Percentiles rank a stretch among this genome's conserved stretches.
Conservation (phyloP, 2,329 filamentous ascomycete genomes). For the Fusarium miscanthi region DNA sequence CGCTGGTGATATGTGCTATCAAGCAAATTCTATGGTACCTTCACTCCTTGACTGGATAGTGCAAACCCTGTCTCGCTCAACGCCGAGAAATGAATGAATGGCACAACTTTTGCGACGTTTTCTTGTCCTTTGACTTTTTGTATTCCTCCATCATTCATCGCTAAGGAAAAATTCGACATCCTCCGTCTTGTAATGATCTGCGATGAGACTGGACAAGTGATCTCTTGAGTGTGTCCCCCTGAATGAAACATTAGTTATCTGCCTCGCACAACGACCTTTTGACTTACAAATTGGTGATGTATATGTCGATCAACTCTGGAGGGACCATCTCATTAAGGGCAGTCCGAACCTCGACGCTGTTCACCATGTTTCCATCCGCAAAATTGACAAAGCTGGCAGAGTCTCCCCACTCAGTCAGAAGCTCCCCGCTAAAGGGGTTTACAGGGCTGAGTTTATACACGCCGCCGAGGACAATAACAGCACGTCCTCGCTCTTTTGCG, state of each 20-base stretch:
- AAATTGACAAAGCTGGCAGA: conserved; percentile 81
- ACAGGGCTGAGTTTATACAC: conserved; percentile 95
- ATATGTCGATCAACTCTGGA: conserved; percentile 79
- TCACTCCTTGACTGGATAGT: conserved; percentile 22
- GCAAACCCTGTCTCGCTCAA: conserved; percentile 30
- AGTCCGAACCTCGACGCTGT: conserved; percentile 80
- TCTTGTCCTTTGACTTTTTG: conserved; percentile 17
- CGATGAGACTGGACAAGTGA: conserved; percentile 78
- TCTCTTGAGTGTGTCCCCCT: conserved; percentile 76
- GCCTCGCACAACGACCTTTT: neutral
- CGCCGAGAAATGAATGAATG: conserved; percentile 25
- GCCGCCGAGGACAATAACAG: conserved; percentile 88
- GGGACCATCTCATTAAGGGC: conserved; percentile 86
- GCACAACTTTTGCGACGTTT: conserved; percentile 34
- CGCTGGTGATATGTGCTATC: conserved; percentile 18
- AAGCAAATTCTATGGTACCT: conserved; percentile 27
- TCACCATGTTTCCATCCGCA: conserved; percentile 81
- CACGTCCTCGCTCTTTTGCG: conserved; percentile 82
- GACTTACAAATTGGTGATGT: conserved; percentile 81
- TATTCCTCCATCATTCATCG: conserved; percentile 41
- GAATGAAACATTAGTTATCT: neutral
- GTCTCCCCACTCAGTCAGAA: conserved; percentile 87
- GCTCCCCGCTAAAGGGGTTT: conserved; percentile 84
- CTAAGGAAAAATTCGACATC: conserved; percentile 72
- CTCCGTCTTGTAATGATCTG: conserved; percentile 79